These are phyloP conservation scores for Santalum album DNA, from an alignment of 164 flowering plant species.

Conservation along the genomic window DNA sequence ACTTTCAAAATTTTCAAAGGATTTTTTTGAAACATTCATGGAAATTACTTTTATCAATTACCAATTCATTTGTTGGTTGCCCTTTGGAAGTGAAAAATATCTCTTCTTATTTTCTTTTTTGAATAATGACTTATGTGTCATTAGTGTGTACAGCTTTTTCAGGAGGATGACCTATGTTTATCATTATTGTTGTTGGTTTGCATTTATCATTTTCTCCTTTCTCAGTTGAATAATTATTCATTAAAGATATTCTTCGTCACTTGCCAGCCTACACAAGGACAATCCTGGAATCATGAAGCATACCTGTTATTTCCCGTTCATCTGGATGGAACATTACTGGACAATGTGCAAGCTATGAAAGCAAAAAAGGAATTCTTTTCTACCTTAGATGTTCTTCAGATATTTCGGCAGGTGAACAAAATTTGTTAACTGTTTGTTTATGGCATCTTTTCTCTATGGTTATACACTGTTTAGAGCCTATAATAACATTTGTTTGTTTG, in stretches of 20 bases:
- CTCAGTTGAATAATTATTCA: not conserved
- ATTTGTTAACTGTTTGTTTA: constrained; percentile 1
- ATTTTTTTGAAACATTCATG: too few relatives aligned
- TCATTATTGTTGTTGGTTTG: not conserved
- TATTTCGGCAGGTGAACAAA: constrained; percentile 74
- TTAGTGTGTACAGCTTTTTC: too few relatives aligned
- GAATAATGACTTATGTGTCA: too few relatives aligned
- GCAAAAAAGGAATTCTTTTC: constrained; percentile 75
- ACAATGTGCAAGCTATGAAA: constrained; percentile 67
- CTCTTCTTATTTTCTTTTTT: too few relatives aligned
- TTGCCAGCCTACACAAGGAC: constrained; percentile 57
- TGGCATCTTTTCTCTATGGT: too few relatives aligned
- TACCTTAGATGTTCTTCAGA: constrained; percentile 76
- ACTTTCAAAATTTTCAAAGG: too few relatives aligned
- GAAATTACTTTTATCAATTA: too few relatives aligned
- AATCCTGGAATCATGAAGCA: constrained; percentile 82
- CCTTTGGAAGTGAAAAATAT: too few relatives aligned
- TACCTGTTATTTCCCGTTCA: constrained; percentile 93
- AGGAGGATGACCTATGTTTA: too few relatives aligned
- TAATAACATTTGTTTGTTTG: too few relatives aligned
- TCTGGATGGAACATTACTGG: constrained; percentile 88
- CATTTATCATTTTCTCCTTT: not conserved
- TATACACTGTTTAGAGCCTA: not conserved
- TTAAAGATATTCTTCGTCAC: constrained; percentile 1
- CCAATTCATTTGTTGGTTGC: too few relatives aligned